Evolutionary conservation across 495 filamentous ascomycete genomes (phyloP).

Genomic region (Pyronema omphalodes): DNA sequence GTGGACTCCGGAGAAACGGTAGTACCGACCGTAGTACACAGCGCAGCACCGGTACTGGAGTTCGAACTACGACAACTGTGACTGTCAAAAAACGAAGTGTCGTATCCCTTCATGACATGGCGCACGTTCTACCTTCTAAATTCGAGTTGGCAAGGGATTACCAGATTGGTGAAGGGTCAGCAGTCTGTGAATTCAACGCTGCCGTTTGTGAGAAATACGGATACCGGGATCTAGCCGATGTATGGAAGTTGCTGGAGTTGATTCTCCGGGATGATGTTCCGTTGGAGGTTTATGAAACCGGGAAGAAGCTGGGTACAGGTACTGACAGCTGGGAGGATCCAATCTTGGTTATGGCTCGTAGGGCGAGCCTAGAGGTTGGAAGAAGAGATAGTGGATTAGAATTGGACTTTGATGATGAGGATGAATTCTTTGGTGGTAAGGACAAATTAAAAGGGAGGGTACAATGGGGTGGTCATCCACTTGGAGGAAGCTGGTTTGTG

Average conservation of each 20-base stretch:
- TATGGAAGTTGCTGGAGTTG: slow-evolving; percentile 66
- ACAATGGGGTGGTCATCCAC: slow-evolving; percentile 71
- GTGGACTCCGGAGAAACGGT: slow-evolving; percentile 11
- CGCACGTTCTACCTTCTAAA: slow-evolving; percentile 54
- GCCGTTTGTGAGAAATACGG: slow-evolving; percentile 55
- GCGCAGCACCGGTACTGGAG: slow-evolving; percentile 21
- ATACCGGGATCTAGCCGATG: slow-evolving; percentile 52
- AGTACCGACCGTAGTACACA: slow-evolving; percentile 24
- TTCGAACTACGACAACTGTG: slow-evolving; percentile 12
- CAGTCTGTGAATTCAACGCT: slow-evolving; percentile 70
- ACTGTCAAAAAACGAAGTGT: slow-evolving; percentile 31
- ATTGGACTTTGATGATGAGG: slow-evolving; percentile 31
- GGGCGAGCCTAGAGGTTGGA: slow-evolving; percentile 25
- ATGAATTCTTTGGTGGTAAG: slow-evolving; percentile 7
- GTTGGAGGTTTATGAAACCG: slow-evolving; percentile 33
- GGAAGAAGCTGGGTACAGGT: background rate
- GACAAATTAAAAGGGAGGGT: slow-evolving; percentile 37
- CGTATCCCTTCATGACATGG: slow-evolving; percentile 52
- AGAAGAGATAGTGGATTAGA: slow-evolving; percentile 33
- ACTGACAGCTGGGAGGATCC: slow-evolving; percentile 26
- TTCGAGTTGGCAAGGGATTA: slow-evolving; percentile 57
- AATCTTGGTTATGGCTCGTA: slow-evolving; percentile 42
- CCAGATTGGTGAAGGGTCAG: slow-evolving; percentile 55
- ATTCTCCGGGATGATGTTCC: slow-evolving; percentile 60
- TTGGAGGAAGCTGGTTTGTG: slow-evolving; percentile 58